Evolutionary conservation across 2,329 filamentous ascomycete genomes (phyloP), one percentile per base, ranked within the genome.

Genomic region (Talaromyces sp.): DNA sequence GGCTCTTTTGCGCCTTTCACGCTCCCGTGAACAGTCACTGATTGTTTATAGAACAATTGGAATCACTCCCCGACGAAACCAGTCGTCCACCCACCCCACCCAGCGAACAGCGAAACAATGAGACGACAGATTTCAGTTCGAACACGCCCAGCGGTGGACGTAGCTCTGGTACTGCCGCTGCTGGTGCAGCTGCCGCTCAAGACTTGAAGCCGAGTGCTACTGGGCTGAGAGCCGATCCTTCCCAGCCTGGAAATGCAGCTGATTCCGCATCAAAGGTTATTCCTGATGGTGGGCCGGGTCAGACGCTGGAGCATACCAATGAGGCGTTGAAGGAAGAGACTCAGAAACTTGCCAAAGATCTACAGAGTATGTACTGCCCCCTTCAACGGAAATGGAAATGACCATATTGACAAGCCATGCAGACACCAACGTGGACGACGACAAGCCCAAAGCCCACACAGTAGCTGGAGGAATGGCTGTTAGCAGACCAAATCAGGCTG

Each of bases 1-100:
- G 64, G 75, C 63, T 40, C 10, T 11, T 45, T 11, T 39, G 33
- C 37, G 17, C 31, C 25, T 33, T 37, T 2, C n/a, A n/a, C n/a
- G n/a, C n/a, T n/a, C 9, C 15, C 9, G 11, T 25, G 10, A 21
- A 36, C 36, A 36, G 53, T 9, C 10, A 50, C 35, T 40, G 13
- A 31, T 10, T 13, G 25, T 21, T n/a, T n/a, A 19, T 40, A 59
- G 57, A 59, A 22, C 52, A 59, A 52, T 39, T 41, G 22, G 19
- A 31, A 13, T 21, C 53, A 31, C 43, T 52, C 8, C n/a, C 52
- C 7, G 37, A 35, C 4, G 52, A 57, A 41, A 43, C 41, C 13
- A 33, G 43, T n/a, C 43, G 54, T 33, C 45, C 50, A 33, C 40
- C 40, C 9, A 25, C 39, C 9, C 19, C 52, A 33, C 6, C 39